Conservation (phyloP, 1,139 yeast genomes). For the Citeromyces hawaiiensis region DNA sequence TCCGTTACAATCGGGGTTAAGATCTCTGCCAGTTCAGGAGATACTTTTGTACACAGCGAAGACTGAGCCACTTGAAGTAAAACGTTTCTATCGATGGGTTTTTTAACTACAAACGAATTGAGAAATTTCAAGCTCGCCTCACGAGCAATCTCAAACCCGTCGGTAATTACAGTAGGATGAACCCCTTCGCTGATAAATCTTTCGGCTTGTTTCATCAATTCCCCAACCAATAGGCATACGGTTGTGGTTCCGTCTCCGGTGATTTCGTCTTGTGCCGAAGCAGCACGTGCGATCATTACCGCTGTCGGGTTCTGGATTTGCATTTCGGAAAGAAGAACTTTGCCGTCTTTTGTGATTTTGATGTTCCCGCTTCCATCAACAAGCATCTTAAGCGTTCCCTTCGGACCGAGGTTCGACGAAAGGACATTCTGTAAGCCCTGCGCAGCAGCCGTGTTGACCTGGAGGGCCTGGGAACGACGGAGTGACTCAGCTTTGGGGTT, state of each 20-base stretch:
- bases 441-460: constrained; percentile 92
- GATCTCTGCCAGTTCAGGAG: constrained; percentile 59
- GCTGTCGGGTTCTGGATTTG: constrained; percentile 99
- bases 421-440: constrained; percentile 91
- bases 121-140: constrained; percentile 58
- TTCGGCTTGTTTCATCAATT: constrained; percentile 87
- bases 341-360: constrained; percentile 94
- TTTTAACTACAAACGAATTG: constrained; percentile 42
- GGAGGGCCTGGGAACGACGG: constrained; percentile 87
- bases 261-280: constrained; percentile 96
- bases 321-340: constrained; percentile 88
- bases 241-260: constrained; percentile 99
- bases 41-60: constrained; percentile 78
- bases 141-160: constrained; percentile 89
- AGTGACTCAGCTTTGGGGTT: constrained; percentile 96
- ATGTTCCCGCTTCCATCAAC: constrained; percentile 96
- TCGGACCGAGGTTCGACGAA: constrained; percentile 89
- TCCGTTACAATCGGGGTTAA: constrained; percentile 93
- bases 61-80: constrained; percentile 85
- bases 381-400: constrained; percentile 90
- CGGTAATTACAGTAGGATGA: constrained; percentile 89
- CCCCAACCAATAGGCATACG: constrained; percentile 90
- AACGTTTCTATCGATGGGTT: constrained; percentile 65
- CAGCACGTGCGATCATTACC: constrained; percentile 96
- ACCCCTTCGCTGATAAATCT: constrained; percentile 87